Conservation (phyloP, 1,284 basidiomycete species). For the Marasmius oreades region DNA sequence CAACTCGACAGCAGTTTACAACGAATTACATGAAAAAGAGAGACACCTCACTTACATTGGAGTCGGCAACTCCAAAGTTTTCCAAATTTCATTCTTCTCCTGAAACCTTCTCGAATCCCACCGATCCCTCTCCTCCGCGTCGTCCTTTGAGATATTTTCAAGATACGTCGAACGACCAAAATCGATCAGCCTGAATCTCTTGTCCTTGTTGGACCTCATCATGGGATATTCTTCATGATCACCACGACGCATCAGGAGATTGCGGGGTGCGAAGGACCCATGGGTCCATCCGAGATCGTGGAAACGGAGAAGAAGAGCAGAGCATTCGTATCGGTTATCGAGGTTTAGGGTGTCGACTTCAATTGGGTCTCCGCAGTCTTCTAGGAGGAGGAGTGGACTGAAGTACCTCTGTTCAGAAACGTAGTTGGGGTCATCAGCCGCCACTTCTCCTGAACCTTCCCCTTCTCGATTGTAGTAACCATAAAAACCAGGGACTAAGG, state of each 20-base stretch:
- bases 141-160: not conserved
- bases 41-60: no score
- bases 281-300: slow-evolving; percentile 38
- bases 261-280: slow-evolving; percentile 38
- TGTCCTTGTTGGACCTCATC: not conserved
- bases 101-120: not conserved
- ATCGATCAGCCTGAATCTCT: not conserved
- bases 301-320: slow-evolving; percentile 40
- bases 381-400: slow-evolving; percentile 47
- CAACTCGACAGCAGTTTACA: no score
- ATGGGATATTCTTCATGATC: not conserved
- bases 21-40: no score
- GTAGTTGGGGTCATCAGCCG: not conserved
- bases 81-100: not conserved
- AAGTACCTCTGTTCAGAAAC: slow-evolving; percentile 18
- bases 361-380: slow-evolving; percentile 43
- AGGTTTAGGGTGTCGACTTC: slow-evolving; percentile 24
- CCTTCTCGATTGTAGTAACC: slow-evolving; percentile 42
- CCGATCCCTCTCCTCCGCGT: not conserved
- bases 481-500: slow-evolving; percentile 52
- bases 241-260: slow-evolving; percentile 32
- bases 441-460: slow-evolving; percentile 10
- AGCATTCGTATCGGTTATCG: slow-evolving; percentile 35
- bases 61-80: not conserved
- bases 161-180: not conserved